A percentile compares a stretch with the other conserved stretches of the same genome.
phyloP scores from a whole-genome alignment of 2,329 filamentous ascomycete species.

The Exophiala lecanii-corni region DNA sequence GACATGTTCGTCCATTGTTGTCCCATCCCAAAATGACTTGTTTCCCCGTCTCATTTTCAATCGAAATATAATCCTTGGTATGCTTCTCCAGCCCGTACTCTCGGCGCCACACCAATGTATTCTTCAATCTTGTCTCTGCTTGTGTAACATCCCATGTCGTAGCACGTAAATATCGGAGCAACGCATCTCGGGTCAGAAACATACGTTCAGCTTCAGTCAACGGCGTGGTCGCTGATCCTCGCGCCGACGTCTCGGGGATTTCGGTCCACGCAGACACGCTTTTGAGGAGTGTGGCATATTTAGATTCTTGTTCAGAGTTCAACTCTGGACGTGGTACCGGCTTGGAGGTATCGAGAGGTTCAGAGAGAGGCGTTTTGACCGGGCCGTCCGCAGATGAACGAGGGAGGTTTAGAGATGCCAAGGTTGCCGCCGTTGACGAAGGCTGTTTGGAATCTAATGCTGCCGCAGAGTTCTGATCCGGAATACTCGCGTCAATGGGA shows the following conservation, averaged over 20 bases:
- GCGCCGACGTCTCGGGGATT: constrained; percentile 60
- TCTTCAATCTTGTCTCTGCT: constrained; percentile 71
- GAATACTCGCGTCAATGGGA: not conserved
- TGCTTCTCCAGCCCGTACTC: constrained; percentile 75
- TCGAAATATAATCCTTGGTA: constrained; percentile 80
- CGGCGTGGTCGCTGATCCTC: constrained; percentile 54
- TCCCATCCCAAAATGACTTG: constrained; percentile 87
- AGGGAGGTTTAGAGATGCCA: constrained; percentile 29
- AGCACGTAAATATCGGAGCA: constrained; percentile 87
- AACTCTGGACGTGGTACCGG: constrained; percentile 56
- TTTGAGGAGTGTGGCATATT: constrained; percentile 73
- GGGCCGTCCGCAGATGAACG: constrained; percentile 36
- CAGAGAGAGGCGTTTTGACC: constrained; percentile 55
- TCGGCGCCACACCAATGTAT: constrained; percentile 80
- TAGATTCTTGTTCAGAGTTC: constrained; percentile 70
- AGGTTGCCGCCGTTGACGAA: too few relatives aligned
- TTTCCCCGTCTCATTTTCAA: constrained; percentile 96
- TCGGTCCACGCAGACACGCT: constrained; percentile 67
- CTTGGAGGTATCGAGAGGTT: constrained; percentile 54
- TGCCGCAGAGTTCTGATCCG: not conserved
- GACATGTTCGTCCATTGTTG: constrained; percentile 75
- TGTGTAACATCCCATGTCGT: constrained; percentile 82
- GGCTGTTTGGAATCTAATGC: too few relatives aligned
- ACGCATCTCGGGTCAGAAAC: constrained; percentile 88
- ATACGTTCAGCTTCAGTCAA: constrained; percentile 75